A percentile compares a stretch with the other conserved stretches of the same genome.
Evolutionary conservation across 768 basidiomycete genomes (phyloP).

Genomic region (Suillus americanus): DNA sequence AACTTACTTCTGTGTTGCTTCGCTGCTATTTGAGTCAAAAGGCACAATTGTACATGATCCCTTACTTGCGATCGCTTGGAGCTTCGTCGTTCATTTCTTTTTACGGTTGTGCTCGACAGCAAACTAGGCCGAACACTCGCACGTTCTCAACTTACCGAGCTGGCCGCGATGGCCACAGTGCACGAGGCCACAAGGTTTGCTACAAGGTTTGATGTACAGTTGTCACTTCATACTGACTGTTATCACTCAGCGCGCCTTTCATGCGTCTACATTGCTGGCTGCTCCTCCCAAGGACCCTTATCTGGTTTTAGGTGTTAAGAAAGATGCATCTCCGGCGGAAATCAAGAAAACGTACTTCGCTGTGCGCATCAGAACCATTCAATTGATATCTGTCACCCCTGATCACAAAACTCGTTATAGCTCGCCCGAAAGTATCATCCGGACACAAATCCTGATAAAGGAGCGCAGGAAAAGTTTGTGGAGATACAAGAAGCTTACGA

Average conservation of each 20-base stretch:
- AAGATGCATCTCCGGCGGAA: slow-evolving; percentile 79
- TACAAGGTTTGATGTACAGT: slow-evolving; percentile 40
- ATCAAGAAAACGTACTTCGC: slow-evolving; percentile 98
- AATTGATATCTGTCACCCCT: slow-evolving; percentile 14
- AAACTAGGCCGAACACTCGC: slow-evolving; percentile 30
- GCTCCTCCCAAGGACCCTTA: slow-evolving; percentile 82
- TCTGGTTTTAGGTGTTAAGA: slow-evolving; percentile 81
- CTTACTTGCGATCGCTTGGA: slow-evolving; percentile 48
- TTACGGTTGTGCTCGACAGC: slow-evolving; percentile 52
- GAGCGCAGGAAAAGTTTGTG: slow-evolving; percentile 87
- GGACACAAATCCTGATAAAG: slow-evolving; percentile 92
- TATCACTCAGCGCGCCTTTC: slow-evolving; percentile 64
- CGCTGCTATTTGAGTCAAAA: slow-evolving; percentile 8
- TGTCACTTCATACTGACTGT: slow-evolving; percentile 20
- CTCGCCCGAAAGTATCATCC: slow-evolving; percentile 98
- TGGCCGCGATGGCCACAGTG: slow-evolving; percentile 33
- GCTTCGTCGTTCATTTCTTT: slow-evolving; percentile 56
- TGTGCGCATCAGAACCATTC: slow-evolving; percentile 47
- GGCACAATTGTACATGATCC: slow-evolving; percentile 40
- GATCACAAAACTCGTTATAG: slow-evolving; percentile 40
- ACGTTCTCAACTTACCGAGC: slow-evolving; percentile 40
- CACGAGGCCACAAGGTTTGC: slow-evolving; percentile 18
- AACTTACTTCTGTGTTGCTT: slow-evolving; percentile 1
- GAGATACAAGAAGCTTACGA: slow-evolving; percentile 99
- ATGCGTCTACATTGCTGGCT: slow-evolving; percentile 56